These are phyloP conservation scores for Microstroma glucosiphilum DNA, from an alignment of 1,284 basidiomycete species.

Conservation along the genomic window DNA sequence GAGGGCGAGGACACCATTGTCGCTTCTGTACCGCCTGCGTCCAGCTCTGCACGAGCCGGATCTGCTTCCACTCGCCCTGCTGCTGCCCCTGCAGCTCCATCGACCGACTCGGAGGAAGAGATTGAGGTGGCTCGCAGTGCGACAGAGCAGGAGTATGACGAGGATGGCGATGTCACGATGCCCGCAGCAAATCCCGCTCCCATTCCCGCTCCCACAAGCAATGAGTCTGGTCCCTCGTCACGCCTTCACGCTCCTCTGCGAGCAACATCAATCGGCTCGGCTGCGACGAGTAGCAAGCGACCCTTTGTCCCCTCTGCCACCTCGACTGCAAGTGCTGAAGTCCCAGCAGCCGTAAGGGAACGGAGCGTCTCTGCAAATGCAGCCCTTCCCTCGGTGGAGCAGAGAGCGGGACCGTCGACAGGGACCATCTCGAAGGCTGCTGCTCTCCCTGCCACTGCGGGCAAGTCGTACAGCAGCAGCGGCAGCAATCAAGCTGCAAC, in stretches of 20 bases:
- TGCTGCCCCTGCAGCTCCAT: too few relatives aligned
- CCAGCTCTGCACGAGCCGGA: too few relatives aligned
- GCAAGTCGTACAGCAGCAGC: background rate
- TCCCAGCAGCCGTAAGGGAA: slow-evolving; percentile 10
- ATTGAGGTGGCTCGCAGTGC: too few relatives aligned
- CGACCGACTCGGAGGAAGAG: too few relatives aligned
- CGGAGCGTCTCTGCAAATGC: slow-evolving; percentile 20
- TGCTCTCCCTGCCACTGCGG: slow-evolving; percentile 14
- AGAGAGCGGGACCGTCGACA: slow-evolving; percentile 12
- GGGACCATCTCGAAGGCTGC: slow-evolving; percentile 15
- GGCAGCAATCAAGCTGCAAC: background rate
- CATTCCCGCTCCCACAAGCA: too few relatives aligned
- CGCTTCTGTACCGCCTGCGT: too few relatives aligned
- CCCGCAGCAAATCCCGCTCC: background rate
- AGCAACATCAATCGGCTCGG: background rate
- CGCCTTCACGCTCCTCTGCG: too few relatives aligned
- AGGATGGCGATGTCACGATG: background rate
- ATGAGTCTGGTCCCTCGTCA: too few relatives aligned
- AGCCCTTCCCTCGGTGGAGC: background rate
- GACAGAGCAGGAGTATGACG: slow-evolving; percentile 7
- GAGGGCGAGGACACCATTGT: slow-evolving; percentile 12
- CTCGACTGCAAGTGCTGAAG: slow-evolving; percentile 11
- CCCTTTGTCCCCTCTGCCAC: background rate
- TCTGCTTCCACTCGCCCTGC: too few relatives aligned
- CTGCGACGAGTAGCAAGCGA: slow-evolving; percentile 1